These are phyloP conservation scores for Agrocybe praecox DNA, from an alignment of 768 basidiomycete genomes.

Conservation along the genomic window DNA sequence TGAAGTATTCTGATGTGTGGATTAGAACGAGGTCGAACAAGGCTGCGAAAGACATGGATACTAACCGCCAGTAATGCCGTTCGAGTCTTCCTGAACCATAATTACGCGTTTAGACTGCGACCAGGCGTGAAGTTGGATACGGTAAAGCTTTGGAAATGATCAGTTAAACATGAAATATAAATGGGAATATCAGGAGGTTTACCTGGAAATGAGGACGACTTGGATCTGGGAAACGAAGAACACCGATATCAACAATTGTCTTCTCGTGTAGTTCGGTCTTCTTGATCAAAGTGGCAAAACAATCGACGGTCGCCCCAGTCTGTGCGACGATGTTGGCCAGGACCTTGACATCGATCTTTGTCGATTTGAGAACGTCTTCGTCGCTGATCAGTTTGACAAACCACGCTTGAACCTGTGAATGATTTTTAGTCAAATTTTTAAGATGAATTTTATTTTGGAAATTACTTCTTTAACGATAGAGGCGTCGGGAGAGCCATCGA, in stretches of 20 bases:
- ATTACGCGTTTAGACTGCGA: not conserved
- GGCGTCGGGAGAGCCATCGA: not conserved
- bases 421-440: not conserved
- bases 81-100: not conserved
- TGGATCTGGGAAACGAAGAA: not conserved
- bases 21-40: too few relatives aligned
- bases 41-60: too few relatives aligned
- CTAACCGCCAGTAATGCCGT: not conserved
- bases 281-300: not conserved
- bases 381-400: not conserved
- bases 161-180: too few relatives aligned
- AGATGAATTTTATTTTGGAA: too few relatives aligned
- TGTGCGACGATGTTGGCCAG: not conserved
- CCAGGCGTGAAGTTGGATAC: not conserved
- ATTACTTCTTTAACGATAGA: not conserved
- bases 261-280: not conserved
- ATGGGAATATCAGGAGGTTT: too few relatives aligned
- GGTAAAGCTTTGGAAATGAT: not conserved
- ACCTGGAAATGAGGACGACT: not conserved
- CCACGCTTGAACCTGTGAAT: not conserved
- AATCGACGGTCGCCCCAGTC: not conserved
- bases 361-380: not conserved
- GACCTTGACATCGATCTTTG: not conserved
- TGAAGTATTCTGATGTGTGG: too few relatives aligned
- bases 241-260: slow-evolving; percentile 2